Evolutionary conservation across 768 basidiomycete species (phyloP), one percentile per base, ranked within the genome.

Genomic region (Infundibulicybe gibba): DNA sequence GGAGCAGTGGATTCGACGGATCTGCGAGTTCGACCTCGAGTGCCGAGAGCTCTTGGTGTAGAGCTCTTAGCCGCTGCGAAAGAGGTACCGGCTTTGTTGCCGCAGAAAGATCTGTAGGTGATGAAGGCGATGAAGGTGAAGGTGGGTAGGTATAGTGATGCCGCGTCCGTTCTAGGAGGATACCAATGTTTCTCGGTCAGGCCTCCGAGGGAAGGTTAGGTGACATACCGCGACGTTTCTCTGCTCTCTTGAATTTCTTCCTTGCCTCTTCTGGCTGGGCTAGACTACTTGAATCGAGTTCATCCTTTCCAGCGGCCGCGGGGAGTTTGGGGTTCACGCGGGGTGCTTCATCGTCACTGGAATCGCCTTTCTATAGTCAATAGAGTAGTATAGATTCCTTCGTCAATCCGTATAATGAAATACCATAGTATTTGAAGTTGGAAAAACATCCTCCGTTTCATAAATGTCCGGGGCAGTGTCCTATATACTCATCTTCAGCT

Each of bases 381-480:
- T 34, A 49, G 32, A 41, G 16, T 54, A 32, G 39, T 1, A 13
- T 31, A 49, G 34, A 30, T 42, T 44, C 52, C 45, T 46, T 30
- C 43, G 45, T 5, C 8, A 25, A 38, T 40, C 13, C 43, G 13
- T 37, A 16, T 43, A 39, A 20, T 3, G 40, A 20, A 66, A 48
- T 61, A 85, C 87, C 52, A 74, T 72, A 16, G 67, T 64, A 41
- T 76, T 71, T 21, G 76, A 61, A 13, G 74, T 63, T 12, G 77
- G 83, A 57, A 83, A 76, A 13, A 80, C 72, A 54, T 95, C 93
- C 40, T 90, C 87, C 0, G 93, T 95, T 61, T 95, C 93, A 60
- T 95, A 95, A 38, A 95, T 80, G 63, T 95, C 93, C 34, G 80
- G 91, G 1, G 90, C 91, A 11, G 88, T 90, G 66, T 94, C 92